These are phyloP conservation scores for Theobroma cacao DNA, from an alignment of 345 rosid species.

Conservation along the genomic window DNA sequence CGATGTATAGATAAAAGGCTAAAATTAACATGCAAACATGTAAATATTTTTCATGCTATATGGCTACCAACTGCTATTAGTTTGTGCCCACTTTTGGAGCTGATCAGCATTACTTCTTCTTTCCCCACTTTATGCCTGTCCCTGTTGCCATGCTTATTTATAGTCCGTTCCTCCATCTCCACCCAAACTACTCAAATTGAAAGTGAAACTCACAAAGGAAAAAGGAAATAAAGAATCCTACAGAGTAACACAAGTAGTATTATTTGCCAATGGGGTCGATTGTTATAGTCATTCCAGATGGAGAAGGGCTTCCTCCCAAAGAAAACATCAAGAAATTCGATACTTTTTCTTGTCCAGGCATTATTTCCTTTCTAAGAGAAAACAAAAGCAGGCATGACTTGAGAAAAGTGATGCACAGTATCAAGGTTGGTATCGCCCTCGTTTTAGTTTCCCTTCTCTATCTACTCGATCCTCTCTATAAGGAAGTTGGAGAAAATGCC, in stretches of 20 bases:
- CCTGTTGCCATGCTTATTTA: not conserved
- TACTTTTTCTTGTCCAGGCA: not conserved
- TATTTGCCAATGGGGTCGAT: slow-evolving; percentile 33
- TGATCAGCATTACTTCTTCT: not conserved
- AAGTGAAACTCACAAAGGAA: not conserved
- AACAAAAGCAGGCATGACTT: slow-evolving; percentile 15
- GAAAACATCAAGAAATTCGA: slow-evolving; percentile 14
- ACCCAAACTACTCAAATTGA: slow-evolving; percentile 6
- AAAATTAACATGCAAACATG: not conserved
- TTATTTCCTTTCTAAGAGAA: slow-evolving; percentile 21
- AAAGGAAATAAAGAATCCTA: not conserved
- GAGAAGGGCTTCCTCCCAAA: slow-evolving; percentile 3
- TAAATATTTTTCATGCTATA: not conserved
- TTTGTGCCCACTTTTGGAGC: slow-evolving; percentile 23
- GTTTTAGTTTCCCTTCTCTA: slow-evolving; percentile 61
- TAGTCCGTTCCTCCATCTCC: not conserved
- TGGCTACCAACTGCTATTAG: slow-evolving; percentile 9
- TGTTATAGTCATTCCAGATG: slow-evolving; percentile 37
- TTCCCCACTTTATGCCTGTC: not conserved
- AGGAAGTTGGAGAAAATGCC: slow-evolving; percentile 65
- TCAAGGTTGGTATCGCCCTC: slow-evolving; percentile 66
- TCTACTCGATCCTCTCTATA: slow-evolving; percentile 50
- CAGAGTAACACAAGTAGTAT: too few relatives aligned
- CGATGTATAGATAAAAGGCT: not conserved
- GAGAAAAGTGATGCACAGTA: slow-evolving; percentile 47